Evolutionary conservation across 2,329 filamentous ascomycete genomes (phyloP), one percentile per base, ranked within the genome.

Genomic region (Ophiocordyceps camponoti-leonardi): DNA sequence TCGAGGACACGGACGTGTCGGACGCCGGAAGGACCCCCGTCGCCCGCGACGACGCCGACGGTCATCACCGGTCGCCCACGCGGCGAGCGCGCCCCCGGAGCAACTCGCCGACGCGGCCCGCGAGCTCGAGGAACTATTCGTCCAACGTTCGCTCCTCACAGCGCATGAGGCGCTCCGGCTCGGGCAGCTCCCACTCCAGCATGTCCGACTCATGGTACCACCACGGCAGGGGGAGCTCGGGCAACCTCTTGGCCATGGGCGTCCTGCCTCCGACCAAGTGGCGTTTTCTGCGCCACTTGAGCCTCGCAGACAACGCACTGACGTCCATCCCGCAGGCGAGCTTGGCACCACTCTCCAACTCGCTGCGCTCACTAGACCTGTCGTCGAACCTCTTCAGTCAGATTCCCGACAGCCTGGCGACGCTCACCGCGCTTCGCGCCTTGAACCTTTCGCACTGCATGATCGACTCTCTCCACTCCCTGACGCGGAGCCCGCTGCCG

Each of bases 401-500:
- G 60, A 83, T 96, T 45, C 92, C 92, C 1, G 92, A 96, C 60
- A 92, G 85, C 55, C 67, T 98, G 47, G 83, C 88, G 13, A 84
- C 78, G 11, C 69, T 98, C 47, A 87, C 86, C 19, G 82, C 86
- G 26, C 73, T 98, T n/a, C 80, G 88, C 51, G 88, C 92, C 22
- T 68, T 98, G 45, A 96, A 98, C 56, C 71, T 98, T 23, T 94
- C 90, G 4, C 84, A 94, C 56, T 96, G 90, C 71, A 95, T 96
- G 88, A 96, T 98, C 50, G 85, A 90, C 54, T 92, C 87, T 16
- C 71, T 98, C 46, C 84, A 93, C 55, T 94, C 90, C 2, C 69
- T 98, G 40, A 80, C 80, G 2, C 79, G 83, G 50, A 92, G 83
- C 55, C 86, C 92, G 13, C 72, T 98, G 6, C 90, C 92, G 26